Evolutionary conservation across 257 asterid species (phyloP).

Genomic region (Gardenia jasminoides): DNA sequence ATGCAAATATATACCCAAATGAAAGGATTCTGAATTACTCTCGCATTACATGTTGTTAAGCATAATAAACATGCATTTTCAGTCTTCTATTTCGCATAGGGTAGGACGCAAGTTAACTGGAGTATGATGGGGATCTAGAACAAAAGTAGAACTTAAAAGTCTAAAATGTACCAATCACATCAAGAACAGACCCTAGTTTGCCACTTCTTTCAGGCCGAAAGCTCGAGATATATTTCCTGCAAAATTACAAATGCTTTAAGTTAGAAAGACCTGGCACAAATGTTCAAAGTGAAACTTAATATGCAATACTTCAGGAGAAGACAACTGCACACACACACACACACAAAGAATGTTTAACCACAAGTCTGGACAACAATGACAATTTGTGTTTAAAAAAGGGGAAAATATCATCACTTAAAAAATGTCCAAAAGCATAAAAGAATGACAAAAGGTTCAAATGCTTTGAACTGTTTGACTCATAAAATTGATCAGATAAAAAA

Average conservation of each 20-base stretch:
- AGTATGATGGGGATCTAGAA: neutral
- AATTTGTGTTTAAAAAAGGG: neutral
- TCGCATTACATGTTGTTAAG: neutral
- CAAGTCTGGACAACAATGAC: neutral
- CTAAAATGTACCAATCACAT: slow-evolving; percentile 51
- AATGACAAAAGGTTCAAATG: neutral
- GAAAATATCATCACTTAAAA: neutral
- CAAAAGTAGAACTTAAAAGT: slow-evolving; percentile 12
- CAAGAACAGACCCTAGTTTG: slow-evolving; percentile 58
- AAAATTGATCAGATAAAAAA: neutral
- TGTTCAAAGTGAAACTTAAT: neutral
- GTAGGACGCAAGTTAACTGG: neutral
- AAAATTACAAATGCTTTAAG: slow-evolving; percentile 13
- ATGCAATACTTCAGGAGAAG: neutral
- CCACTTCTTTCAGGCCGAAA: slow-evolving; percentile 68
- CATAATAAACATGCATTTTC: neutral
- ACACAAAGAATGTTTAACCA: neutral
- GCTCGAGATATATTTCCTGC: slow-evolving; percentile 70
- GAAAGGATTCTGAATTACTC: neutral
- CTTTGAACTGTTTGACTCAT: neutral
- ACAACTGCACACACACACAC: neutral
- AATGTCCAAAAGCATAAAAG: too few relatives aligned
- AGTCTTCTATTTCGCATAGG: neutral
- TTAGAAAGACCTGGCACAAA: neutral
- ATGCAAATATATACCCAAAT: neutral